Conservation (phyloP, 768 basidiomycete genomes). For the Termitomyces sp. region DNA sequence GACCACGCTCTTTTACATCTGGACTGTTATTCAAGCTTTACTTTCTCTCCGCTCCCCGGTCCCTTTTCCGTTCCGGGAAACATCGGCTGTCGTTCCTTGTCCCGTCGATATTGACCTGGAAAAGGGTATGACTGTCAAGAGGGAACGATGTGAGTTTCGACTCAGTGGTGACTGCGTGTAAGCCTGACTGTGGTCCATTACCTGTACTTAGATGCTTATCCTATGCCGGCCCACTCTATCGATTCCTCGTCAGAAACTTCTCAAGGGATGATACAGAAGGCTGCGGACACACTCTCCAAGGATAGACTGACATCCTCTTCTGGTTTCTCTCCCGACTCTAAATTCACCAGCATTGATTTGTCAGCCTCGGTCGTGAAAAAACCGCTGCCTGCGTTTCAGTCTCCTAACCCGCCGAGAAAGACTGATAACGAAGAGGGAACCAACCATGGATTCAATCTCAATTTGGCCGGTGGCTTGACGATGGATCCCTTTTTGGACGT, state of each 20-base stretch:
- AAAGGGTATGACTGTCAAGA: constrained; percentile 1
- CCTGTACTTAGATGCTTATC: neutral
- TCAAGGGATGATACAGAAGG: neutral
- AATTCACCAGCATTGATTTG: constrained; percentile 1
- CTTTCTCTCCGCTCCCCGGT: constrained; percentile 10
- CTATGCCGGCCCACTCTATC: neutral
- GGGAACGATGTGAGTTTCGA: neutral
- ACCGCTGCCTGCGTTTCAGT: neutral
- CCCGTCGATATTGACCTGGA: constrained; percentile 10
- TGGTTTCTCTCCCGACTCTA: neutral
- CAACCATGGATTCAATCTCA: neutral
- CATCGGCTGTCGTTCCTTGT: constrained; percentile 9
- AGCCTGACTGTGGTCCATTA: neutral
- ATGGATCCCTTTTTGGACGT: constrained; percentile 8
- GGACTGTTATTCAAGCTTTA: constrained; percentile 15
- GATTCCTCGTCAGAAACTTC: neutral
- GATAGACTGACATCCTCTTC: neutral
- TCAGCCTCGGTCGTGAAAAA: constrained; percentile 3
- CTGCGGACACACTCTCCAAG: neutral
- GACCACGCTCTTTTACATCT: constrained; percentile 16
- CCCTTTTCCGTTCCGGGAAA: constrained; percentile 9
- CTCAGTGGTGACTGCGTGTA: neutral
- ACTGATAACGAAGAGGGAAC: neutral
- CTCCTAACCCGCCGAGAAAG: neutral
- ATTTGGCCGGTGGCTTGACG: neutral